These are phyloP conservation scores for Aspergillus sp. DNA, from an alignment of 2,329 filamentous ascomycete genomes.

Conservation along the genomic window DNA sequence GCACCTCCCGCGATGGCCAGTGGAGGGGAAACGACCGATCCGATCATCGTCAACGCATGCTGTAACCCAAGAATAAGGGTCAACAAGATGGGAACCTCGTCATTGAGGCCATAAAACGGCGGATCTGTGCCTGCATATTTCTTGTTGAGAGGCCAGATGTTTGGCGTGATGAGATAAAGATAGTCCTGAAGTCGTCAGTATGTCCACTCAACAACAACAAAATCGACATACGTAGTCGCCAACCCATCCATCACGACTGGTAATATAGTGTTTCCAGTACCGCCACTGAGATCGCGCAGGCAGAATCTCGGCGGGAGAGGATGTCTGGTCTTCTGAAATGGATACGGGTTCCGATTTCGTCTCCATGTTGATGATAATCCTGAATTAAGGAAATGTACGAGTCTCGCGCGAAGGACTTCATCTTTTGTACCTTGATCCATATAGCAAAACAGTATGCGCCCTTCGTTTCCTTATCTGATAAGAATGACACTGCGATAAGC, in stretches of 20 bases:
- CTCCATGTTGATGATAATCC: background rate
- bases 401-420: background rate
- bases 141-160: constrained; percentile 52
- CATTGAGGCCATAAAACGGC: constrained; percentile 82
- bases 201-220: background rate
- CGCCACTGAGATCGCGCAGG: constrained; percentile 13
- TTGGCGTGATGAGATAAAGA: constrained; percentile 53
- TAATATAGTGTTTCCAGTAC: constrained; percentile 23
- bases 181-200: constrained; percentile 42
- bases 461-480: background rate
- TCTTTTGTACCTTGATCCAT: background rate
- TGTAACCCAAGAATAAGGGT: constrained; percentile 74
- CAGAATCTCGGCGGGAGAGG: background rate
- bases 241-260: constrained; percentile 44
- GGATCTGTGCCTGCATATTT: constrained; percentile 50
- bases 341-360: background rate
- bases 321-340: background rate
- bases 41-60: constrained; percentile 74
- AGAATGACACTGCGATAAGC: background rate
- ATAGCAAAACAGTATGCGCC: background rate
- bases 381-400: background rate
- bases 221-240: constrained; percentile 41
- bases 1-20: constrained; percentile 64
- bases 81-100: constrained; percentile 71
- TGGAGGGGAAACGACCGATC: constrained; percentile 73